These are phyloP conservation scores for Schizopora paradoxa DNA, from an alignment of 1,284 basidiomycete species.

Conservation along the genomic window DNA sequence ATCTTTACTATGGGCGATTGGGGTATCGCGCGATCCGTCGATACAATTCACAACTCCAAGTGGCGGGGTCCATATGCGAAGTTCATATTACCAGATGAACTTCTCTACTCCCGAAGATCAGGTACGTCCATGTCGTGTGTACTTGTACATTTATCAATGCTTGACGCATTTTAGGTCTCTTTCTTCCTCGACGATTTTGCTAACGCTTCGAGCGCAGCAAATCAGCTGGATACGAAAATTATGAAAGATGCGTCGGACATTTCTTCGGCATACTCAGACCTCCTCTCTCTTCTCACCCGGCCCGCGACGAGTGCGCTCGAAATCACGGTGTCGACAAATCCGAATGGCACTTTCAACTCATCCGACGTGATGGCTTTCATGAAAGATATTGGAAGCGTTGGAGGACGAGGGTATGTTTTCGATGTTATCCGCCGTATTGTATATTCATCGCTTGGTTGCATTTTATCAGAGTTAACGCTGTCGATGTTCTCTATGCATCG, in stretches of 20 bases:
- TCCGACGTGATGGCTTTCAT: conserved; percentile 45
- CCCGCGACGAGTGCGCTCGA: conserved; percentile 26
- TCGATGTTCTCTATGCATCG: conserved; percentile 42
- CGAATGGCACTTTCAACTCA: conserved; percentile 31
- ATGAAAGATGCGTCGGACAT: conserved; percentile 22
- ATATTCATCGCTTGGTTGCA: background rate
- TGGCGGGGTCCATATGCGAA: conserved; percentile 23
- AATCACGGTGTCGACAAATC: conserved; percentile 28
- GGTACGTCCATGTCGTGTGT: too few relatives aligned
- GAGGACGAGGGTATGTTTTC: conserved; percentile 18
- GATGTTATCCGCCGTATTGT: background rate
- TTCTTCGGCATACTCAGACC: conserved; percentile 22
- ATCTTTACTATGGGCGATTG: conserved; percentile 17
- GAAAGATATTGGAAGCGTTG: conserved; percentile 35
- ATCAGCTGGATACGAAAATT: conserved; percentile 24
- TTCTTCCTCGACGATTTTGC: conserved; percentile 30
- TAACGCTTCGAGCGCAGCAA: conserved; percentile 18
- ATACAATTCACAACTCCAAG: conserved; percentile 21
- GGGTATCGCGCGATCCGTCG: background rate
- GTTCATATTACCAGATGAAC: conserved; percentile 30
- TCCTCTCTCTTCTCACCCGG: conserved; percentile 21
- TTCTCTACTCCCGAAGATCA: conserved; percentile 17
- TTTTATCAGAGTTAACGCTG: conserved; percentile 33
- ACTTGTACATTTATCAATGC: conserved; percentile 16
- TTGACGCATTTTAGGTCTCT: conserved; percentile 30